A percentile compares a stretch with the other conserved stretches of the same genome.
Conservation (phyloP, 2,329 filamentous ascomycete genomes). For the Thelonectria rubi region DNA sequence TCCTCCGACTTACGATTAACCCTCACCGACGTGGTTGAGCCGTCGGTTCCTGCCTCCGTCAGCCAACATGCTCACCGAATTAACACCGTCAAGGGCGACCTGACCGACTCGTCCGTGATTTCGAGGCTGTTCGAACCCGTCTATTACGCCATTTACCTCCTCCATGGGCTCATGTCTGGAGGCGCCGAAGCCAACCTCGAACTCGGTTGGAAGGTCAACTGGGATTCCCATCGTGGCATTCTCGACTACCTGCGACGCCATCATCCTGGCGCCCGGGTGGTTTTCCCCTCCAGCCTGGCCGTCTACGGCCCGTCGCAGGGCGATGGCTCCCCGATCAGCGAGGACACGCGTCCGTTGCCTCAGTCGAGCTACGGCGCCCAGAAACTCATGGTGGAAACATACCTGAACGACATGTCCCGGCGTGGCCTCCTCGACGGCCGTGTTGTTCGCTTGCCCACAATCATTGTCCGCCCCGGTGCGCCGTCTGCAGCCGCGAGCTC, state of each 20-base stretch:
- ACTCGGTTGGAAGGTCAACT: constrained; percentile 64
- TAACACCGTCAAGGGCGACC: constrained; percentile 46
- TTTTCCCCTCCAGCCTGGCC: constrained; percentile 67
- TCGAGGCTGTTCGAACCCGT: constrained; percentile 40
- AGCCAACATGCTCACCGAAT: constrained; percentile 43
- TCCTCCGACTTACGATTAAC: constrained; percentile 52
- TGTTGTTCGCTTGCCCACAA: constrained; percentile 65
- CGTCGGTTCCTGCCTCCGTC: constrained; percentile 53
- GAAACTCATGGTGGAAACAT: constrained; percentile 66
- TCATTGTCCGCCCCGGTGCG: constrained; percentile 67
- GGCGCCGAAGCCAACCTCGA: constrained; percentile 67
- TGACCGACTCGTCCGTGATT: constrained; percentile 43
- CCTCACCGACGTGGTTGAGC: constrained; percentile 64
- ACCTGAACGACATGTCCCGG: constrained; percentile 49
- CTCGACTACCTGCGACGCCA: constrained; percentile 58
- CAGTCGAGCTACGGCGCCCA: constrained; percentile 69
- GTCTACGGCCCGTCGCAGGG: constrained; percentile 57
- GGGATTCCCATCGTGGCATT: constrained; percentile 62
- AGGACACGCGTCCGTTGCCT: constrained; percentile 50
- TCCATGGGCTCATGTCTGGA: constrained; percentile 71
- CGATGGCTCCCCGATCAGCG: constrained; percentile 2
- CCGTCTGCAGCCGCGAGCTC: constrained; percentile 68
- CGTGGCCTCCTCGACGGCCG: constrained; percentile 66
- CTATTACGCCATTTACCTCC: constrained; percentile 62
- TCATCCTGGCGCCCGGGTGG: constrained; percentile 59